phyloP scores from a whole-genome alignment of 768 basidiomycete species.

The Gloeopeniophorella convolvens region DNA sequence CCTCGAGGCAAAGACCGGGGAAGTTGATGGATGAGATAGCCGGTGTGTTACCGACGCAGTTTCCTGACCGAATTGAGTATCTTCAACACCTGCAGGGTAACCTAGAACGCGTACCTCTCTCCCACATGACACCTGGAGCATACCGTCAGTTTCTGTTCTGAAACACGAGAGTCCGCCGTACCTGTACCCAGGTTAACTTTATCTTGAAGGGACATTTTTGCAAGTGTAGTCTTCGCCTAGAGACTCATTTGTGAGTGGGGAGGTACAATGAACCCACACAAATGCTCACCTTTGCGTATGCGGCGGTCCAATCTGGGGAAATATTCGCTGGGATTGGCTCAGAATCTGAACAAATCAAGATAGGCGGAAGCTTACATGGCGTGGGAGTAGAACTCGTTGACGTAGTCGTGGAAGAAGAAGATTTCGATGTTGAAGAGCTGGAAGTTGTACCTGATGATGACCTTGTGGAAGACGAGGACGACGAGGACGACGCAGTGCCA shows the following conservation, averaged over 20 bases:
- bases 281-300: slow-evolving; percentile 41
- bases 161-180: neutral
- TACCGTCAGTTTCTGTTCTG: neutral
- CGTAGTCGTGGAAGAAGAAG: slow-evolving; percentile 23
- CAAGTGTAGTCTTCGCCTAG: slow-evolving; percentile 14
- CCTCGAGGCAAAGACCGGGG: slow-evolving; percentile 25
- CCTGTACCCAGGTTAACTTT: slow-evolving; percentile 27
- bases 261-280: neutral
- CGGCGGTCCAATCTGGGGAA: slow-evolving; percentile 47
- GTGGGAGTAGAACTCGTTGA: slow-evolving; percentile 14
- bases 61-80: too few species aligned
- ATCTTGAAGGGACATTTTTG: slow-evolving; percentile 21
- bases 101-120: slow-evolving; percentile 19
- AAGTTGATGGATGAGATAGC: slow-evolving; percentile 21
- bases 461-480: slow-evolving; percentile 23
- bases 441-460: too few species aligned
- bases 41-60: slow-evolving; percentile 23
- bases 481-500: slow-evolving; percentile 24
- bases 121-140: slow-evolving; percentile 10
- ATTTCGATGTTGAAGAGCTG: neutral
- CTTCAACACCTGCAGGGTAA: too few species aligned
- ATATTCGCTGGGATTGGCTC: slow-evolving; percentile 22
- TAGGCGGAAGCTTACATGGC: neutral
- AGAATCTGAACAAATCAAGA: too few species aligned
- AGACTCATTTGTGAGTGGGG: neutral